Evolutionary conservation across 352 stramenopile genomes (phyloP).

Genomic region (Phytophthora pseudosyringae): DNA sequence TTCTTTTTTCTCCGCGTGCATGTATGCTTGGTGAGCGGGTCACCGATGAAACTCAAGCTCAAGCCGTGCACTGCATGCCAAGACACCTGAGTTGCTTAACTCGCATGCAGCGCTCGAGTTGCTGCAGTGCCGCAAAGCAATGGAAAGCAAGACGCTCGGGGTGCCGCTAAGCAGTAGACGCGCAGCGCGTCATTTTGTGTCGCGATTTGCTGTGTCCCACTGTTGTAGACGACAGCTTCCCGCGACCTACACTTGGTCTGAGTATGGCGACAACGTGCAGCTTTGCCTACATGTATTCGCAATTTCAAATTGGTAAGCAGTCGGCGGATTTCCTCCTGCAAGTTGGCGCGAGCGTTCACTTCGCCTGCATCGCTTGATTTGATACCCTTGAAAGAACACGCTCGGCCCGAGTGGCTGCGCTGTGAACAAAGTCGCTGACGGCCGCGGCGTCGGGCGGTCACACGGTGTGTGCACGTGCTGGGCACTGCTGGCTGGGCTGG

Average conservation of each 20-base stretch:
- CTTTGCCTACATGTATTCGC: constrained; percentile 7
- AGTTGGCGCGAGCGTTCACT: not conserved
- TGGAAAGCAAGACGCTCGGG: too few relatives aligned
- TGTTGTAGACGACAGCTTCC: constrained; percentile 28
- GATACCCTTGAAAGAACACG: constrained; percentile 21
- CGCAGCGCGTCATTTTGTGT: constrained; percentile 11
- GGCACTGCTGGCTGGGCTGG: not conserved
- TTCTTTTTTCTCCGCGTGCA: constrained; percentile 16
- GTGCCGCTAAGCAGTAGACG: too few relatives aligned
- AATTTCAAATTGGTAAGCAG: constrained; percentile 13
- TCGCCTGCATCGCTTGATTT: constrained; percentile 14
- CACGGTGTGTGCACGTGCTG: constrained; percentile 3
- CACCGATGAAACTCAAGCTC: too few relatives aligned
- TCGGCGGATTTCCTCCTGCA: constrained; percentile 8
- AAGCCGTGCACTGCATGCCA: not conserved
- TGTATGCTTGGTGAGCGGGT: not conserved
- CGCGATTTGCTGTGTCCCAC: too few relatives aligned
- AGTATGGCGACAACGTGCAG: constrained; percentile 17
- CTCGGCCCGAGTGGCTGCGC: not conserved
- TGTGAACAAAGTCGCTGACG: constrained; percentile 12
- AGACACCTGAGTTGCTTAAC: not conserved
- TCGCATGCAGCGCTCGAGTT: constrained; percentile 20
- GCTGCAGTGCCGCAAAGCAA: constrained; percentile 18
- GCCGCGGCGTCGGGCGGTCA: constrained; percentile 3
- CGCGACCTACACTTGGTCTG: constrained; percentile 7